Evolutionary conservation across 768 basidiomycete species (phyloP), one percentile per base, ranked within the genome.

Genomic region (Suillus cothurnatus): DNA sequence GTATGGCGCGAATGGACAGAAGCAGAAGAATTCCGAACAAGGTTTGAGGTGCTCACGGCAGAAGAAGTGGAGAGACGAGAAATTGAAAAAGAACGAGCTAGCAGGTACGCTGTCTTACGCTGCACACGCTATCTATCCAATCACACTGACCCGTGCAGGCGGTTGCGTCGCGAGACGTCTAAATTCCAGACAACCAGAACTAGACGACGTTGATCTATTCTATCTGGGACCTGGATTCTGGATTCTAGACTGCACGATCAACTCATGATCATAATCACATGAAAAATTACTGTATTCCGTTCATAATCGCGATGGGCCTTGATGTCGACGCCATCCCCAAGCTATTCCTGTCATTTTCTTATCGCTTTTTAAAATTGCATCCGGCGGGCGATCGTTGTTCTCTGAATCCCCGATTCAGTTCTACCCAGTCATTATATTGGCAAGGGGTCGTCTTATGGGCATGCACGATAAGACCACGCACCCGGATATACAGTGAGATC

Each of bases 1-100:
- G 91, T 96, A 3, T 99, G 97, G 97, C 80, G 95, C 53, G 97
- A 98, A 74, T 99, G 95, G 95, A 85, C 83, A 39, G 97, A 97
- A 74, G 88, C 91, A 41, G 93, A 93, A 72, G 94, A 96, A 75
- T 97, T 93, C 76, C 85, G 86, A 68, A 98, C 97, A 45, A 83
- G 88, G 60, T 90, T 97, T 75, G 90, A 97, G 77, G 89, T 93
- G 68, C 74, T 99, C 68, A 93, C 82, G 4, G 85, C 89, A 23
- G 97, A 98, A 77, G 97, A 99, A 75, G 89, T 98, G 64, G 96
- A 96, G 77, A 82, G 87, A 78, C 85, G 93, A 71, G 95, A 97
- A 80, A 79, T 92, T 50, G 95, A 96, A 80, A 86, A 88, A 73
- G 95, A 93, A 79, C 81, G 94, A 65, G 92, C 92, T 1, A 92